Evolutionary conservation across 2,329 filamentous ascomycete genomes (phyloP).

Genomic region (Cercospora berteroae): DNA sequence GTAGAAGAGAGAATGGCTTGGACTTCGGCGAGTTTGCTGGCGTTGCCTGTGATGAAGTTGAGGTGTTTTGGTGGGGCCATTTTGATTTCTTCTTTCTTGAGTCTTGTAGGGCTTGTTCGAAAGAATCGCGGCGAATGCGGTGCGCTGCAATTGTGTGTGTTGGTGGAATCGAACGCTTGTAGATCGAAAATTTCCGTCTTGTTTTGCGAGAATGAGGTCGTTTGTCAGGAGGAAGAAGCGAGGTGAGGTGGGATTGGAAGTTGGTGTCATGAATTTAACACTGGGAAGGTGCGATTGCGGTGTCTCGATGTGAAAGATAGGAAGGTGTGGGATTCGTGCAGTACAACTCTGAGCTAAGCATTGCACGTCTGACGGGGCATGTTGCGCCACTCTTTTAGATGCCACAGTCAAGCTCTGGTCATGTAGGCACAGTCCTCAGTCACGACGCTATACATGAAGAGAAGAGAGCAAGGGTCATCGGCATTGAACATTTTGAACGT

Average conservation of each 20-base stretch:
- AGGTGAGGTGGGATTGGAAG: not conserved
- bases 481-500: constrained; percentile 24
- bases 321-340: not conserved
- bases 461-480: not conserved
- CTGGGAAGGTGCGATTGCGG: not conserved
- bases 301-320: not conserved
- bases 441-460: not conserved
- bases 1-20: constrained; percentile 75
- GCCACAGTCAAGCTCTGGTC: not conserved
- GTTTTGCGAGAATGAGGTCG: not conserved
- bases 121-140: not conserved
- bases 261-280: not conserved
- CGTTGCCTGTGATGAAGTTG: constrained; percentile 96
- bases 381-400: not conserved
- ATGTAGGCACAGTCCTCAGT: not conserved
- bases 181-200: not conserved
- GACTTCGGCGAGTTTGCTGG: constrained; percentile 89
- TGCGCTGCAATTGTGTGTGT: not conserved
- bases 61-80: constrained; percentile 51
- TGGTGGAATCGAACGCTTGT: not conserved
- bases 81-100: not conserved
- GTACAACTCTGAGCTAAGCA: not conserved
- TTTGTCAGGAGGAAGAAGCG: not conserved
- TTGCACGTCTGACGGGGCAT: not conserved
- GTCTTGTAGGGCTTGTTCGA: not conserved